A percentile compares a stretch with the other conserved stretches of the same genome.
These are phyloP conservation scores for Phoma sp. DNA, from an alignment of 2,329 filamentous ascomycete species.

Conservation along the genomic window DNA sequence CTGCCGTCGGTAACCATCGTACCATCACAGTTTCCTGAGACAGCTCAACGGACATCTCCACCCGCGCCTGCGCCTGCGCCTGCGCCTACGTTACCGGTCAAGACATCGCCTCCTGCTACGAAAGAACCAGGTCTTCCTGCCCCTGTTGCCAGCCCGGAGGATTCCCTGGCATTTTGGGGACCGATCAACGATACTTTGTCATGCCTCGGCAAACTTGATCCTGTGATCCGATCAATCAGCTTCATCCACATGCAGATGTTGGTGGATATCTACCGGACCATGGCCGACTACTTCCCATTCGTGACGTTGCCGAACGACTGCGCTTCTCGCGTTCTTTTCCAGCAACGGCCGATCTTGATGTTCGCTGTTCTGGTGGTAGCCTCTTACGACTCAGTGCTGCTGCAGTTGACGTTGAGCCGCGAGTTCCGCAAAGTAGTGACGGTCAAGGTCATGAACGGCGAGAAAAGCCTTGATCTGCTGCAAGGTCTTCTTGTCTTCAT, in stretches of 20 bases:
- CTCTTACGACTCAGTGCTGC: constrained; percentile 38
- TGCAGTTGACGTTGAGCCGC: constrained; percentile 41
- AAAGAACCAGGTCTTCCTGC: constrained; percentile 32
- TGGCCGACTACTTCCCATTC: constrained; percentile 47
- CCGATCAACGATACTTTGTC: constrained; percentile 42
- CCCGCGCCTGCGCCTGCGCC: constrained; percentile 15
- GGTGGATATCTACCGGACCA: constrained; percentile 39
- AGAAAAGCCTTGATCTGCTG: constrained; percentile 44
- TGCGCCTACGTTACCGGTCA: constrained; percentile 18
- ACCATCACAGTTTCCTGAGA: constrained; percentile 31
- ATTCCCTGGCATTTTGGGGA: constrained; percentile 41
- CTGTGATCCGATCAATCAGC: constrained; percentile 43
- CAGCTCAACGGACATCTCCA: constrained; percentile 26
- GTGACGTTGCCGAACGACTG: constrained; percentile 38
- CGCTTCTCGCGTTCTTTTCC: constrained; percentile 36
- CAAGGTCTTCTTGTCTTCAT: constrained; percentile 44
- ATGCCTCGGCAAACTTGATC: constrained; percentile 40
- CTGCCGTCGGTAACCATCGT: constrained; percentile 31
- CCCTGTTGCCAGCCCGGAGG: constrained; percentile 33
- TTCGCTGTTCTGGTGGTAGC: constrained; percentile 44
- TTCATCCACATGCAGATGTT: constrained; percentile 44
- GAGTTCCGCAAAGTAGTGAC: constrained; percentile 46
- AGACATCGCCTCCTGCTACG: constrained; percentile 22
- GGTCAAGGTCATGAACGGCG: constrained; percentile 45
- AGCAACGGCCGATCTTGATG: constrained; percentile 42